Conservation (phyloP, 1,139 yeast species). For the Blastobotrys proliferans region DNA sequence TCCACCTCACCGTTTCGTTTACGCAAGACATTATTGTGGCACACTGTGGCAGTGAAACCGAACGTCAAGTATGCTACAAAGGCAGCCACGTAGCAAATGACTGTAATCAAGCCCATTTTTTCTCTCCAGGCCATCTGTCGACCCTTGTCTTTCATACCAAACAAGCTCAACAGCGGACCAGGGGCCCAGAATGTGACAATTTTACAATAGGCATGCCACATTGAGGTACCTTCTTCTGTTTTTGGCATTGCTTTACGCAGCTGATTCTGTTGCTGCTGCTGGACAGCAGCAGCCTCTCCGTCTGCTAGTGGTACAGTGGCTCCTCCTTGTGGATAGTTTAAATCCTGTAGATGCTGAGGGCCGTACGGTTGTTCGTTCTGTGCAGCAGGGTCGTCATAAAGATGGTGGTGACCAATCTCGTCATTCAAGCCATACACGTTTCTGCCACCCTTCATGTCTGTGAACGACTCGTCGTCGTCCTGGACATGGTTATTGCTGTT, state of each 20-base stretch:
- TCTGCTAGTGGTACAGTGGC: slow-evolving; percentile 11
- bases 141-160: slow-evolving; percentile 74
- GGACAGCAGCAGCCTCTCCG: background rate
- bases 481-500: background rate
- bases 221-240: slow-evolving; percentile 40
- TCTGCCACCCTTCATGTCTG: slow-evolving; percentile 40
- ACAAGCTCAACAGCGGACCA: slow-evolving; percentile 60
- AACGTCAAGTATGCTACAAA: slow-evolving; percentile 82
- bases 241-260: slow-evolving; percentile 10
- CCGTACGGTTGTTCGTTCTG: slow-evolving; percentile 17
- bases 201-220: slow-evolving; percentile 82
- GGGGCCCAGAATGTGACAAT: slow-evolving; percentile 91
- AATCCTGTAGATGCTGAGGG: slow-evolving; percentile 18
- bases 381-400: background rate
- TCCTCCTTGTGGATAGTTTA: background rate
- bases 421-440: slow-evolving; percentile 61
- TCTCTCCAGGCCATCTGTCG: slow-evolving; percentile 97
- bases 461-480: background rate
- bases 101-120: slow-evolving; percentile 76
- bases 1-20: slow-evolving; percentile 61
- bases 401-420: slow-evolving; percentile 36
- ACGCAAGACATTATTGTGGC: slow-evolving; percentile 50
- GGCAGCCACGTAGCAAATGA: slow-evolving; percentile 70
- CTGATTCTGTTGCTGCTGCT: slow-evolving; percentile 7
- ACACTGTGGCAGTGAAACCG: slow-evolving; percentile 86